Evolutionary conservation across 305 asterid species (phyloP).

Genomic region (Solanum hybrid): DNA sequence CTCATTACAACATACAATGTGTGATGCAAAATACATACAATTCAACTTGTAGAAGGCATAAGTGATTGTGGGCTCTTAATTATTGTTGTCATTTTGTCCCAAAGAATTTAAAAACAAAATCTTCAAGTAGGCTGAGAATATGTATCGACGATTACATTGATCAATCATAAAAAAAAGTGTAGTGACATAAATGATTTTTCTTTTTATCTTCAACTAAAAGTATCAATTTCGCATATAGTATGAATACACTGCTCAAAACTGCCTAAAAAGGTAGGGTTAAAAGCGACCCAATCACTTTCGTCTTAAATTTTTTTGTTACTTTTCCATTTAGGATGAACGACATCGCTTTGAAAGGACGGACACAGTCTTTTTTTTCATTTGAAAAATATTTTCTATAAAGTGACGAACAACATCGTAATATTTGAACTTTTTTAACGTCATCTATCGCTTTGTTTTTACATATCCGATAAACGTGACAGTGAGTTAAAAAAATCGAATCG

Average conservation of each 20-base stretch:
- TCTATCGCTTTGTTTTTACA: rapidly evolving
- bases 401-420: too few species aligned
- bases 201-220: neutral
- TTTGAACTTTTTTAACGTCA: too few species aligned
- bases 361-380: too few species aligned
- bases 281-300: too few species aligned
- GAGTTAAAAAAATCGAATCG: too few species aligned
- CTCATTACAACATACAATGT: neutral
- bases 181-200: neutral
- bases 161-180: neutral
- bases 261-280: too few species aligned
- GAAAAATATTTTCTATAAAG: too few species aligned
- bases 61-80: neutral
- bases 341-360: too few species aligned
- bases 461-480: too few species aligned
- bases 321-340: too few species aligned
- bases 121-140: neutral
- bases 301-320: too few species aligned
- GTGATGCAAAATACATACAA: neutral
- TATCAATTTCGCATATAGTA: neutral
- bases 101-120: neutral
- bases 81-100: neutral
- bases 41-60: neutral
- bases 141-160: neutral
- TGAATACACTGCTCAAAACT: too few species aligned